Evolutionary conservation across 371 early-diverging fungal species (phyloP), one percentile per base, ranked within the genome.

Genomic region (Parasitella parasitica): DNA sequence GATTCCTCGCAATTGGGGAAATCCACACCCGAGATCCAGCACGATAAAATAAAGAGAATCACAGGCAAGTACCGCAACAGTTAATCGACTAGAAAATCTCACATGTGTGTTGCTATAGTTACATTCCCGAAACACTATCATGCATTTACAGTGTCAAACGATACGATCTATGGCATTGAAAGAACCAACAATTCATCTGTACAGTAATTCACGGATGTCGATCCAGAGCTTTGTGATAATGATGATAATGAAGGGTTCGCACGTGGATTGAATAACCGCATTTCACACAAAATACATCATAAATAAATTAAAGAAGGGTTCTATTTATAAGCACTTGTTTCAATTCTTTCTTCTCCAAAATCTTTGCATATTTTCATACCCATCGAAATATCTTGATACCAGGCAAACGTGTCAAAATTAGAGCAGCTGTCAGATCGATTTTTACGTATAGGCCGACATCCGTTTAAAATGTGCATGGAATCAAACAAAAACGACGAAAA

Each of bases 141-240:
- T 63, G 53, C 59, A 30, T 73, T 64, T 41, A 67, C 73, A 8
- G 59, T 62, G 41, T 66, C 65, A 28, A 71, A 70, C 64, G 76
- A 76, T 57, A 59, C 63, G 28, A 72, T 69, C 37, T 78, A 72
- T 39, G 72, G 72, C 6, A 61, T 72, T 15, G 61, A 71, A 39
- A 59, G 67, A 57, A 56, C 49, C 4, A 59, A 55, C 20, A 57
- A 43, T 32, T 12, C 61, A 12, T 54, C 52, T 9, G 18, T 18
- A 36, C 50, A 65, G 48, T 70, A 58, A 51, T 15, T 7, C 11
- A 53, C 53, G 35, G 46, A 57, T 22, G 41, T 32, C 32, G 16
- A 43, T 43, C 28, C 57, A 43, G 39, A 58, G 59, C 27, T 16
- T 16, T 27, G 7, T 8, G 20, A 24, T 9, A 24, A 16, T 20